Evolutionary conservation across 2,329 filamentous ascomycete genomes (phyloP).

Genomic region (Calonectria fujianensis): DNA sequence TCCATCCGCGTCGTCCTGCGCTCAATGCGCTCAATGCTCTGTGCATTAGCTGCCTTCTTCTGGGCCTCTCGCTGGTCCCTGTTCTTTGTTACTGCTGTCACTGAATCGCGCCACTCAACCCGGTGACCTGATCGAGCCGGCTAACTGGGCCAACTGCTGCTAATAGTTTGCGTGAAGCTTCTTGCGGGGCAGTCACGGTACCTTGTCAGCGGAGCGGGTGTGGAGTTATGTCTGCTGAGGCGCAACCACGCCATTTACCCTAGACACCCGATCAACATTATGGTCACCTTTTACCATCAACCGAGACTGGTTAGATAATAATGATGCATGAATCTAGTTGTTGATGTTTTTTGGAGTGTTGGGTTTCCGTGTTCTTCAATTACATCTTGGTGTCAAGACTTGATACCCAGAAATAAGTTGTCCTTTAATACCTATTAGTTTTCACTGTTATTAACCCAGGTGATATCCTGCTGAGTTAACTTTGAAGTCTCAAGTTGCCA

Average conservation of each 20-base stretch:
- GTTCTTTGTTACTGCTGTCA: background rate
- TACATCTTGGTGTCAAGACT: too few relatives aligned
- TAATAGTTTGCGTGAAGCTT: slow-evolving; percentile 16
- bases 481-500: too few relatives aligned
- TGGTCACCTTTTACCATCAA: background rate
- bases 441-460: too few relatives aligned
- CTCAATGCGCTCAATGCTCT: background rate
- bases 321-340: background rate
- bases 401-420: too few relatives aligned
- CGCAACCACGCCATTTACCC: slow-evolving; percentile 36
- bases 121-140: slow-evolving; percentile 17
- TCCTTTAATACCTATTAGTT: too few relatives aligned
- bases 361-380: too few relatives aligned
- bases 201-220: slow-evolving; percentile 23
- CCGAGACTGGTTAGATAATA: background rate
- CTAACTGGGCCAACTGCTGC: background rate
- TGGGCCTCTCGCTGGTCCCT: background rate
- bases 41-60: background rate
- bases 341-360: background rate
- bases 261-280: slow-evolving; percentile 19
- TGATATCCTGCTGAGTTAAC: background rate
- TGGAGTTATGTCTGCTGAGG: slow-evolving; percentile 27
- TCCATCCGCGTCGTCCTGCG: background rate
- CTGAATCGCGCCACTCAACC: slow-evolving; percentile 3
- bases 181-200: slow-evolving; percentile 36